Percentiles rank a stretch among this genome's conserved stretches.
Evolutionary conservation across 2,329 filamentous ascomycete genomes (phyloP).

Genomic region (Pseudogymnoascus sp.): DNA sequence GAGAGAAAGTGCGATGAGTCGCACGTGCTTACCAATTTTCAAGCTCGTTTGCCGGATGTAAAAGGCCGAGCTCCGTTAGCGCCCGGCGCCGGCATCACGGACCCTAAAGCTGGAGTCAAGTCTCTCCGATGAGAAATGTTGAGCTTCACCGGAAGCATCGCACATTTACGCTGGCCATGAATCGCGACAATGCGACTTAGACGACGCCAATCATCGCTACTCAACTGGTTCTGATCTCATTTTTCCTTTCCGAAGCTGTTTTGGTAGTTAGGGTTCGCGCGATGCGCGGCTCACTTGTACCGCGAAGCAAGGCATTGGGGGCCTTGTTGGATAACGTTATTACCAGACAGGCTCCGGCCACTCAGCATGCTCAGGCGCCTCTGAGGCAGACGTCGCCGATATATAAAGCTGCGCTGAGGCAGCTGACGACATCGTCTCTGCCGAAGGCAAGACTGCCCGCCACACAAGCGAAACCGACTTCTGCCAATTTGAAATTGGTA

Average conservation of each 20-base stretch:
- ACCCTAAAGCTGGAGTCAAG: not conserved
- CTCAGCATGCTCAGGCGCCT: not conserved
- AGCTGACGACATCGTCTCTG: not conserved
- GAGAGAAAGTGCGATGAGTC: not conserved
- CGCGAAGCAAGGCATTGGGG: slow-evolving; percentile 3
- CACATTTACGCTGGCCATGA: slow-evolving; percentile 5
- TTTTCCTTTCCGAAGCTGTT: not conserved
- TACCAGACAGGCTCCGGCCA: not conserved
- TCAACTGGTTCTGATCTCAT: slow-evolving; percentile 1
- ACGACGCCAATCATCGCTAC: slow-evolving; percentile 5
- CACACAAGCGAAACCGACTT: not conserved
- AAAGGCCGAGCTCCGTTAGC: slow-evolving; percentile 9
- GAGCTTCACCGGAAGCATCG: not conserved
- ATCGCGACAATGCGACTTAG: slow-evolving; percentile 9
- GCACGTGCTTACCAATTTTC: slow-evolving; percentile 6
- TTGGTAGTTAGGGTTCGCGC: slow-evolving; percentile 1
- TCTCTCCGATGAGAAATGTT: slow-evolving; percentile 3
- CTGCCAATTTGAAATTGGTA: slow-evolving; percentile 8
- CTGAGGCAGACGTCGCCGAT: slow-evolving; percentile 4
- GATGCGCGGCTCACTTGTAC: slow-evolving; percentile 11
- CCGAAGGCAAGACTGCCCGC: slow-evolving; percentile 4
- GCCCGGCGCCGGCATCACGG: slow-evolving; percentile 5
- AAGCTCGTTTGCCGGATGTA: slow-evolving; percentile 4
- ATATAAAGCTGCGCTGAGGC: slow-evolving; percentile 9
- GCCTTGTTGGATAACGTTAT: slow-evolving; percentile 9